phyloP scores from a whole-genome alignment of 495 filamentous ascomycete genomes.

The Neurospora tetrasperma region DNA sequence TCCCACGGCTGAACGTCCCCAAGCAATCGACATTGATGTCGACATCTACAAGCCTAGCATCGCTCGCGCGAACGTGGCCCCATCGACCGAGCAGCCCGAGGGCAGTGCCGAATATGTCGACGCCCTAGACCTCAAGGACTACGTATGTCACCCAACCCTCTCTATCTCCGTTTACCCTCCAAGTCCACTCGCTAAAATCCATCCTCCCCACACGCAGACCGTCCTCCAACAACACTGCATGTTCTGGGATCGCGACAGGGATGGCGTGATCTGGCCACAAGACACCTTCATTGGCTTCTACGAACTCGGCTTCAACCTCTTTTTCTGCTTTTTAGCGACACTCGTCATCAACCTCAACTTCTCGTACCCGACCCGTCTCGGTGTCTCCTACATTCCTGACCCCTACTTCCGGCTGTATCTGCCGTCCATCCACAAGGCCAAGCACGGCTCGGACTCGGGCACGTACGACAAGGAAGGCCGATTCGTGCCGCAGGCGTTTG shows the following conservation, averaged over 20 bases:
- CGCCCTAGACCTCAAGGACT: background rate
- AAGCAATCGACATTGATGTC: slow-evolving; percentile 6
- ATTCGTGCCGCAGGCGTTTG: slow-evolving; percentile 44
- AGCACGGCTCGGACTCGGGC: slow-evolving; percentile 45
- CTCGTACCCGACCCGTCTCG: slow-evolving; percentile 40
- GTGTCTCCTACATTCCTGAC: slow-evolving; percentile 32
- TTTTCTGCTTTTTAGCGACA: slow-evolving; percentile 33
- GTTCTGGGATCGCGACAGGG: slow-evolving; percentile 38
- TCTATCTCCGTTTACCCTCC: background rate
- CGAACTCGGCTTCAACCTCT: slow-evolving; percentile 38
- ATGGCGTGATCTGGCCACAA: slow-evolving; percentile 42
- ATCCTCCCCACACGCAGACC: slow-evolving; percentile 10
- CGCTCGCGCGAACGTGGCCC: slow-evolving; percentile 28
- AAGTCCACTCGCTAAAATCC: background rate
- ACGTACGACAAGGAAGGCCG: slow-evolving; percentile 45
- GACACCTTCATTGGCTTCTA: slow-evolving; percentile 47
- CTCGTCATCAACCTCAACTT: slow-evolving; percentile 41
- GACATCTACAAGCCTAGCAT: slow-evolving; percentile 13
- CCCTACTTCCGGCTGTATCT: slow-evolving; percentile 40
- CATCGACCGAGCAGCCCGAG: slow-evolving; percentile 19
- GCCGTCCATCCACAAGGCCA: slow-evolving; percentile 42
- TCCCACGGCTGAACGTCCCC: slow-evolving; percentile 5
- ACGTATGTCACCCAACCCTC: background rate
- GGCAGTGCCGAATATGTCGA: slow-evolving; percentile 18
- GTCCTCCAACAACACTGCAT: slow-evolving; percentile 45